phyloP scores from a whole-genome alignment of 176 grass and related monocot species.

The Avena sativa region DNA sequence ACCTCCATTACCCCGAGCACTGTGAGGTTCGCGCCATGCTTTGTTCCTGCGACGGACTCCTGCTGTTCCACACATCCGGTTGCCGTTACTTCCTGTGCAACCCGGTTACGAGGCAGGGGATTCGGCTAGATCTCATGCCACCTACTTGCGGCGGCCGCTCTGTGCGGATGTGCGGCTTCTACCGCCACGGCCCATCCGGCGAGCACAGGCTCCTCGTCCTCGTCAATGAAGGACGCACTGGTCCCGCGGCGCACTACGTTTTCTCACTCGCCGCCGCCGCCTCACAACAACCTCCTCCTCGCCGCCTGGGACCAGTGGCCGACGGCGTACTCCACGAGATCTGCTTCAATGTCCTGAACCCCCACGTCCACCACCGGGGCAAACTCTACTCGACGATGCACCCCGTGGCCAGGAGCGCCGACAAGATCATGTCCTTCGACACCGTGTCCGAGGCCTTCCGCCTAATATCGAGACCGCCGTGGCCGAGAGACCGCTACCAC shows the following conservation, averaged over 20 bases:
- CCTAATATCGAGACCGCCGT: background rate
- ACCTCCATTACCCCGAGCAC: background rate
- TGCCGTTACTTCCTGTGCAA: background rate
- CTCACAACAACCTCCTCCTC: background rate
- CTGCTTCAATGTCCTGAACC: background rate
- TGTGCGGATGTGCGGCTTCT: background rate
- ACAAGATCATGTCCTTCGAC: slow-evolving; percentile 30
- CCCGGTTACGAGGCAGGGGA: slow-evolving; percentile 10
- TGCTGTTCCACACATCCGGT: background rate
- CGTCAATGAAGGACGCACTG: background rate
- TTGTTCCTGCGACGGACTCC: slow-evolving; percentile 14
- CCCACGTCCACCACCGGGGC: background rate
- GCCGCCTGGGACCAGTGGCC: background rate
- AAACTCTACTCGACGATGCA: slow-evolving; percentile 12
- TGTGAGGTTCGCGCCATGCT: background rate
- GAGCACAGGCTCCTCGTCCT: slow-evolving; percentile 28
- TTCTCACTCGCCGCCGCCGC: background rate
- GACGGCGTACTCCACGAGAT: background rate
- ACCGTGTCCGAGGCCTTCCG: slow-evolving; percentile 29
- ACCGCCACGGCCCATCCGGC: slow-evolving; percentile 29
- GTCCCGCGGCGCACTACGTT: slow-evolving; percentile 9
- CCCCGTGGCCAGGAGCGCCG: background rate
- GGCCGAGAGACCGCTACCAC: background rate
- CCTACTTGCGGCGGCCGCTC: background rate
- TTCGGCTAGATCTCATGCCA: background rate